Conservation (phyloP, 441 rosid species). For the Adansonia gregorii region DNA sequence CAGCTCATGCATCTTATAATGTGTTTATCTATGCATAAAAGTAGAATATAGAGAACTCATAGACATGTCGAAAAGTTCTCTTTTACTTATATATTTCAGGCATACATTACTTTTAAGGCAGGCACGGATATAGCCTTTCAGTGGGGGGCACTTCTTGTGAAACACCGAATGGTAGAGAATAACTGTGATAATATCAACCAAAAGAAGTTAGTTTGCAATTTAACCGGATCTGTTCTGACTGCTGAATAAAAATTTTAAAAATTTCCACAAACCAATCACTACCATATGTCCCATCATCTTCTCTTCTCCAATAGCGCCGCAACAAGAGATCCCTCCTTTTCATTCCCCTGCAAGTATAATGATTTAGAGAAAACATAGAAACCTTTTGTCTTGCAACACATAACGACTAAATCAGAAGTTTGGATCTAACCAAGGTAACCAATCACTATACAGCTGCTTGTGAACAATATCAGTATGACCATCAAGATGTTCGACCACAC, state of each 20-base stretch:
- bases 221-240: constrained; percentile 16
- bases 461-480: constrained; percentile 96
- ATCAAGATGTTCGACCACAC: constrained; percentile 89
- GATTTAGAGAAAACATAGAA: constrained; percentile 33
- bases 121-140: constrained; percentile 84
- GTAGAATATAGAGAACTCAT: constrained; percentile 19
- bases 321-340: constrained; percentile 80
- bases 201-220: constrained; percentile 30
- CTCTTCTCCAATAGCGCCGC: constrained; percentile 97
- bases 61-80: constrained; percentile 19
- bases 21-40: constrained; percentile 3
- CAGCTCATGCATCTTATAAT: constrained; percentile 15
- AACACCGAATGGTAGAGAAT: constrained; percentile 91
- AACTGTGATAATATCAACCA: constrained; percentile 53
- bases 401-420: constrained; percentile 15
- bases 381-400: constrained; percentile 18
- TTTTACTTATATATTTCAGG: constrained; percentile 45
- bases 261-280: constrained; percentile 29
- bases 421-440: constrained; percentile 85
- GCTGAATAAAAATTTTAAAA: constrained; percentile 24
- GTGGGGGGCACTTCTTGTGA: constrained; percentile 92
- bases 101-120: constrained; percentile 99
- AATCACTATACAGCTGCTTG: constrained; percentile 81
- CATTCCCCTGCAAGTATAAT: constrained; percentile 70
- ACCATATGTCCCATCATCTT: constrained; percentile 99